phyloP scores from a whole-genome alignment of 345 rosid genomes.

The Moringa oleifera region DNA sequence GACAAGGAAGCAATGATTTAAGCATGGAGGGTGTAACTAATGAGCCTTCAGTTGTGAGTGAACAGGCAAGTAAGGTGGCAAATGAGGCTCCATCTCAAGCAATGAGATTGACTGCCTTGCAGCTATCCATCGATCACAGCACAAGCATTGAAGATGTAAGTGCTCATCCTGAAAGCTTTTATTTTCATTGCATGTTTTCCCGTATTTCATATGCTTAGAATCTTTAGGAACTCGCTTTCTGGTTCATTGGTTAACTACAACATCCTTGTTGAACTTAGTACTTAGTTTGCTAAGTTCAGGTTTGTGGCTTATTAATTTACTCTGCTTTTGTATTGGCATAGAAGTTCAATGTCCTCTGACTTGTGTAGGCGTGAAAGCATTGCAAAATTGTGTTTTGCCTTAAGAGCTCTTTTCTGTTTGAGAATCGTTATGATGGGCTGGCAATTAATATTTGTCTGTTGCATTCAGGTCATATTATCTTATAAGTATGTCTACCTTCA shows the following conservation, averaged over 20 bases:
- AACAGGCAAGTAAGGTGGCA: slow-evolving; percentile 20
- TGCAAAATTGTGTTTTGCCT: too few species aligned
- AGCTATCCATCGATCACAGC: slow-evolving; percentile 93
- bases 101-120: slow-evolving; percentile 66
- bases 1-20: slow-evolving; percentile 25
- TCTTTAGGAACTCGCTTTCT: neutral
- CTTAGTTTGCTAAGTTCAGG: neutral
- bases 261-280: too few species aligned
- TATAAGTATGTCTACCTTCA: too few species aligned
- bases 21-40: slow-evolving; percentile 44
- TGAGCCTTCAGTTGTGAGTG: slow-evolving; percentile 26
- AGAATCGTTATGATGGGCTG: too few species aligned
- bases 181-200: slow-evolving; percentile 10
- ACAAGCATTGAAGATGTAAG: slow-evolving; percentile 95
- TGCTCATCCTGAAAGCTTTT: slow-evolving; percentile 9
- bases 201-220: neutral
- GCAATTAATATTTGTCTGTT: too few species aligned
- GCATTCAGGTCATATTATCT: too few species aligned
- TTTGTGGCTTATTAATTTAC: neutral
- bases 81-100: slow-evolving; percentile 32
- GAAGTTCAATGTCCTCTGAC: neutral
- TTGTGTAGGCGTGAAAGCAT: neutral
- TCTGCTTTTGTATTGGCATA: neutral
- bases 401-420: too few species aligned
- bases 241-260: too few species aligned